phyloP scores from a whole-genome alignment of 2,329 filamentous ascomycete genomes.

The Fusarium sp. region DNA sequence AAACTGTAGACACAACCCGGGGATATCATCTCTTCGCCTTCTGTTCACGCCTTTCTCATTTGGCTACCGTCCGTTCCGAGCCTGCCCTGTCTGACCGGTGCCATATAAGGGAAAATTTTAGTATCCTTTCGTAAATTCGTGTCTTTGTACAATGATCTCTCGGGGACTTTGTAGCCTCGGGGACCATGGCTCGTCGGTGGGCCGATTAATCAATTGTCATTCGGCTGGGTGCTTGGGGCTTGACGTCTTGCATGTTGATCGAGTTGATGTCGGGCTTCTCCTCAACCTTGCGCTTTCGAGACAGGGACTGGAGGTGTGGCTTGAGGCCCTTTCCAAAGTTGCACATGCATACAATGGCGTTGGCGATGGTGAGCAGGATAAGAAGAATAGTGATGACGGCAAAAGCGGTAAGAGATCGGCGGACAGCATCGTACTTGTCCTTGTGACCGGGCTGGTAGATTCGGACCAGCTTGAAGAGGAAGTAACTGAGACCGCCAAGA shows the following conservation, averaged over 20 bases:
- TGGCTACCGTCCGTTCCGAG: slow-evolving; percentile 42
- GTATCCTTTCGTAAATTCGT: slow-evolving; percentile 49
- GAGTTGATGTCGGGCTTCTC: slow-evolving; percentile 68
- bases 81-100: slow-evolving; percentile 45
- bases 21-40: slow-evolving; percentile 44
- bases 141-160: slow-evolving; percentile 47
- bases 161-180: not conserved
- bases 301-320: slow-evolving; percentile 75
- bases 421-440: slow-evolving; percentile 78
- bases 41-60: slow-evolving; percentile 40
- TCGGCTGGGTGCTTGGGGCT: slow-evolving; percentile 63
- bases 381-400: slow-evolving; percentile 91
- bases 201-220: slow-evolving; percentile 69
- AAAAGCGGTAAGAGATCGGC: slow-evolving; percentile 89
- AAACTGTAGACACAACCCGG: slow-evolving; percentile 37
- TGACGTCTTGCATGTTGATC: slow-evolving; percentile 67
- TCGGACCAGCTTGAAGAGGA: slow-evolving; percentile 96
- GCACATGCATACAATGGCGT: slow-evolving; percentile 85
- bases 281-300: slow-evolving; percentile 54
- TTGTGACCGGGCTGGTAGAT: slow-evolving; percentile 80
- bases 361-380: slow-evolving; percentile 87
- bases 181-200: slow-evolving; percentile 16
- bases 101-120: slow-evolving; percentile 36
- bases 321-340: slow-evolving; percentile 94
- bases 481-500: slow-evolving; percentile 90